Evolutionary conservation across 2,329 filamentous ascomycete genomes (phyloP), one percentile per base, ranked within the genome.

Genomic region (Talaromyces sp.): DNA sequence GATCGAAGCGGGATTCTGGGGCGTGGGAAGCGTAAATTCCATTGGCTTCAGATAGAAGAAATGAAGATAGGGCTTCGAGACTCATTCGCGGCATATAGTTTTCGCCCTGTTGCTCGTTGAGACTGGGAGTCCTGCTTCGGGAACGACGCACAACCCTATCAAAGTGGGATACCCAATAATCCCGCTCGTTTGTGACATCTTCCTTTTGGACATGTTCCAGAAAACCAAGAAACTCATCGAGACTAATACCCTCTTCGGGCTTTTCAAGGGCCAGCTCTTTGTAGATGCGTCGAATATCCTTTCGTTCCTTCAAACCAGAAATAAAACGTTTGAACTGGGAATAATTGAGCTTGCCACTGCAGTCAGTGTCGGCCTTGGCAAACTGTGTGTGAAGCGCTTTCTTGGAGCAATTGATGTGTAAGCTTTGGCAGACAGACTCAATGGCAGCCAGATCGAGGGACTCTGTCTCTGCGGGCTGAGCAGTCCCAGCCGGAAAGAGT

Each of bases 401-500:
- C 63, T 88, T 86, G 2, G 91, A 89, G 69, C 90, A 91, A 74
- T 97, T 93, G 68, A 99, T 96, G 73, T 98, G 93, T 53, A 98
- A 81, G 69, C 89, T 93, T 62, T 89, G 89, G 77, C 95, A 98
- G 14, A 98, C 82, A 62, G 88, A 87, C 71, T 93, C 89, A 31
- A 96, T 88, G 11, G 89, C 90, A 17, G 82, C 81, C 58, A 96
- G 85, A 66, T 93, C 88, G 57, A 98, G 86, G 58, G 84, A 85
- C 67, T 92, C 89, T 7, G 88, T 84, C 29, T 85, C 85, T 7
- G 82, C 83, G 1, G 69, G 62, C 35, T 67, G 70, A 17, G 49
- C 21, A 10, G 65, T 58, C 19, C 70, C 72, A 26, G 70, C 67
- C 11, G 81, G 80, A 64, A 84, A 86, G 59, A 89, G 83, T 69